These are phyloP conservation scores for Fusarium papillatum DNA, from an alignment of 2,329 filamentous ascomycete genomes.

Conservation along the genomic window DNA sequence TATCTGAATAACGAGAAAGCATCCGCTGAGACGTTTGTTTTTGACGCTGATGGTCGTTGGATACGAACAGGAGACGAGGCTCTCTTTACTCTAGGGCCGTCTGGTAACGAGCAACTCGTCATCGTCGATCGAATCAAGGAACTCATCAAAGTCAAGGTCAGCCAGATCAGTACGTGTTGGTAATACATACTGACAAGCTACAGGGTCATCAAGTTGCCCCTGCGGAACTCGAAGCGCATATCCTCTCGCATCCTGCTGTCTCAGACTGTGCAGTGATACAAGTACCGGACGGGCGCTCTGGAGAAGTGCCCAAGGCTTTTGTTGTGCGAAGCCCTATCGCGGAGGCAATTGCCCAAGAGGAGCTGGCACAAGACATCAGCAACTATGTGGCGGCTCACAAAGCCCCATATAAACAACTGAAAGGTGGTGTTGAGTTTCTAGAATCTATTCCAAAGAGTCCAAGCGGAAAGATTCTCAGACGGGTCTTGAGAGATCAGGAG, in stretches of 20 bases:
- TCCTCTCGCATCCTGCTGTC: conserved; percentile 71
- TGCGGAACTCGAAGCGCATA: not conserved
- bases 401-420: conserved; percentile 71
- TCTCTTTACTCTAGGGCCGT: conserved; percentile 71
- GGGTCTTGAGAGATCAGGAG: not conserved
- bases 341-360: not conserved
- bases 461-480: conserved; percentile 69
- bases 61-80: conserved; percentile 90
- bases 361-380: not conserved
- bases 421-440: conserved; percentile 72
- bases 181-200: conserved; percentile 59
- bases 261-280: conserved; percentile 82
- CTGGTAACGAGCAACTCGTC: conserved; percentile 83
- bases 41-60: conserved; percentile 77
- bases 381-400: not conserved
- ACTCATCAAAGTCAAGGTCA: conserved; percentile 82
- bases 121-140: conserved; percentile 84
- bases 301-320: conserved; percentile 74
- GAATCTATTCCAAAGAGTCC: conserved; percentile 79
- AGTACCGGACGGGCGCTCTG: conserved; percentile 69
- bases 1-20: conserved; percentile 90
- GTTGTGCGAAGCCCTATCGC: conserved; percentile 55
- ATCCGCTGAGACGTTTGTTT: conserved; percentile 81
- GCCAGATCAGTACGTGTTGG: conserved; percentile 9
- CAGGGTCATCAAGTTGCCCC: not conserved